A percentile compares a stretch with the other conserved stretches of the same genome.
Conservation (phyloP, 2,329 filamentous ascomycete genomes). For the Aureobasidium sp. region DNA sequence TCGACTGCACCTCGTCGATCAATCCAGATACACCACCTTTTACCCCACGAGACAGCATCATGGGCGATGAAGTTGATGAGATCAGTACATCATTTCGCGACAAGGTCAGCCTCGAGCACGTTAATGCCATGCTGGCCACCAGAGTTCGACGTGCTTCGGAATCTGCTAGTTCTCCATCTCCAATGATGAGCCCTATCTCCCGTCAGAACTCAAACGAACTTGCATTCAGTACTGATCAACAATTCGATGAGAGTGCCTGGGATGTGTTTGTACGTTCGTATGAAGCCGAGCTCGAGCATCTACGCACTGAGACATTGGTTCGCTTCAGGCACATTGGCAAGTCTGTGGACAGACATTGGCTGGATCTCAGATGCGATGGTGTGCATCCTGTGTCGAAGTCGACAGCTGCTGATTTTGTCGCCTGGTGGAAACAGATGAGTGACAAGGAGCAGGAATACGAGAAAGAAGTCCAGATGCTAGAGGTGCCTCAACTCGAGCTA, state of each 20-base stretch:
- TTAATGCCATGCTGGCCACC: conserved; percentile 17
- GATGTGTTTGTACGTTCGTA: conserved; percentile 23
- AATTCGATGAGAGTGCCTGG: conserved; percentile 25
- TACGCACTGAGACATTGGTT: conserved; percentile 32
- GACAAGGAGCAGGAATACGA: conserved; percentile 26
- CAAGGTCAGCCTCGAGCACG: conserved; percentile 16
- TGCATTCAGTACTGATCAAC: not conserved
- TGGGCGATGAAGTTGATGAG: conserved; percentile 15
- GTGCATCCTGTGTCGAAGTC: conserved; percentile 11
- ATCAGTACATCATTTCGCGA: conserved; percentile 14
- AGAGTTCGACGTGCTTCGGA: not conserved
- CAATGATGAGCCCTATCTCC: not conserved
- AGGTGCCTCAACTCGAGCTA: conserved; percentile 13
- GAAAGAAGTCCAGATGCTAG: conserved; percentile 14
- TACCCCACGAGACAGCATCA: conserved; percentile 22
- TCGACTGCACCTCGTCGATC: not conserved
- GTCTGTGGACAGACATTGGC: conserved; percentile 20
- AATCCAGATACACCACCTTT: conserved; percentile 24
- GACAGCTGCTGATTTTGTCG: conserved; percentile 28
- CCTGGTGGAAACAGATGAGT: conserved; percentile 33
- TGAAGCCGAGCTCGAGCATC: conserved; percentile 25
- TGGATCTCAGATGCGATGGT: conserved; percentile 15
- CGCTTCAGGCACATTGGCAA: conserved; percentile 33
- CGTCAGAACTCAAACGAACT: not conserved
- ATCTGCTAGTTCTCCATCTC: not conserved